Evolutionary conservation across 306 rosid genomes (phyloP).

Genomic region (Lupinus albus): DNA sequence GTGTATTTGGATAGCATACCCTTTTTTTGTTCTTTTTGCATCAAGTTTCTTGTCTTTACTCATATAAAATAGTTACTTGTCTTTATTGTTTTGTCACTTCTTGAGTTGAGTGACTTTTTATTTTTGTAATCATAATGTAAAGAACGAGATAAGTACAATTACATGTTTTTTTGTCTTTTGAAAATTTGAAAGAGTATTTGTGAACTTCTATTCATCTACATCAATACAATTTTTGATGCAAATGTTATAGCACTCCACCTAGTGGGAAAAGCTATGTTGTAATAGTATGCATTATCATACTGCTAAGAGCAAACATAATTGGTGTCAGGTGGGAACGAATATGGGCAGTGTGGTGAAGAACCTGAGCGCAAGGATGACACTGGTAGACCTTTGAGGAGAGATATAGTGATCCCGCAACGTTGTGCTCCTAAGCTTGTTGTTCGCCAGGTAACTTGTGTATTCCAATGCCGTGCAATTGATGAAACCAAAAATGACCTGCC

Average conservation of each 20-base stretch:
- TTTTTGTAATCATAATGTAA: conserved; percentile 6
- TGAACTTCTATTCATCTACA: conserved; percentile 26
- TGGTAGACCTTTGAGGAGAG: conserved; percentile 81
- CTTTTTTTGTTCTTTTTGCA: neutral
- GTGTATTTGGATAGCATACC: neutral
- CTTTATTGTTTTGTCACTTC: neutral
- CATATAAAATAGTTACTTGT: neutral
- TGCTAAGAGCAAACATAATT: conserved; percentile 35
- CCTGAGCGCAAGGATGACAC: conserved; percentile 90
- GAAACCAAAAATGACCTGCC: conserved; percentile 8
- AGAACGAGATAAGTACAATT: neutral
- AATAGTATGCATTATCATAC: conserved; percentile 29
- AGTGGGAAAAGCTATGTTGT: neutral
- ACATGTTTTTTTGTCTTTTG: conserved; percentile 14
- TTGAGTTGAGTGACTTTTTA: conserved; percentile 12
- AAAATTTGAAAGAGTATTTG: conserved; percentile 8
- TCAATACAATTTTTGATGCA: conserved; percentile 3
- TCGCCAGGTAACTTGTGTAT: conserved; percentile 61
- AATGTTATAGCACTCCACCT: conserved; percentile 21
- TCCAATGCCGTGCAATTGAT: conserved; percentile 1
- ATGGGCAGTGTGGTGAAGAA: conserved; percentile 99
- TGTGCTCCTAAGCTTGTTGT: conserved; percentile 92
- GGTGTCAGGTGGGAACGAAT: conserved; percentile 90
- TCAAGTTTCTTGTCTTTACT: neutral
- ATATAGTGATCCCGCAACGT: conserved; percentile 86